phyloP scores from a whole-genome alignment of 495 filamentous ascomycete species.

The Podospora anserina region DNA sequence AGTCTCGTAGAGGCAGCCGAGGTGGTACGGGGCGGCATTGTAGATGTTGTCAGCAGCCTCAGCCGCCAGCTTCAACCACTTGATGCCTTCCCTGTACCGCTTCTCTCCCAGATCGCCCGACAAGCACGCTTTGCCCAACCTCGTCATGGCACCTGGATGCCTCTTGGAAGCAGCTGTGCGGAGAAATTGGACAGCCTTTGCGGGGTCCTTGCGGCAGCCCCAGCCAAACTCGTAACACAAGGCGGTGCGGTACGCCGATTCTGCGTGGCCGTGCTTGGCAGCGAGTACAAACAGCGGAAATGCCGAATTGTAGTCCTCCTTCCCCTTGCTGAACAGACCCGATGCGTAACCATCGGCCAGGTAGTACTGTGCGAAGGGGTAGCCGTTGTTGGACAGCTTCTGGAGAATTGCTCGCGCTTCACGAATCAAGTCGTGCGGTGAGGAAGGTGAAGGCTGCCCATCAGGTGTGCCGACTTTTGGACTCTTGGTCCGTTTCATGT shows the following conservation, averaged over 20 bases:
- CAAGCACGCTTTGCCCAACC: constrained; percentile 86
- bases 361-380: constrained; percentile 97
- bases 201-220: constrained; percentile 83
- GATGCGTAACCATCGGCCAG: constrained; percentile 91
- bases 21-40: constrained; percentile 87
- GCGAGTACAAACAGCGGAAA: constrained; percentile 90
- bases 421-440: constrained; percentile 66
- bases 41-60: constrained; percentile 89
- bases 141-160: constrained; percentile 91
- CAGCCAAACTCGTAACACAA: constrained; percentile 98
- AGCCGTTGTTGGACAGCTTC: constrained; percentile 77
- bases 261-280: constrained; percentile 94
- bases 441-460: constrained; percentile 38
- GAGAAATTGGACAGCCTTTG: constrained; percentile 91
- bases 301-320: constrained; percentile 82
- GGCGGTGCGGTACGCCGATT: constrained; percentile 89
- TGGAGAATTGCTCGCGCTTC: constrained; percentile 88
- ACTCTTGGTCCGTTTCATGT: constrained; percentile 41
- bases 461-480: constrained; percentile 43
- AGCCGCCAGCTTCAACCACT: constrained; percentile 92
- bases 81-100: constrained; percentile 86
- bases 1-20: constrained; percentile 79
- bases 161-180: constrained; percentile 86
- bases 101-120: constrained; percentile 82
- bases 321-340: constrained; percentile 89